A percentile compares a stretch with the other conserved stretches of the same genome.
Evolutionary conservation across 192 early-diverging fungal species (phyloP).

Genomic region (Umbelopsis isabellina): DNA sequence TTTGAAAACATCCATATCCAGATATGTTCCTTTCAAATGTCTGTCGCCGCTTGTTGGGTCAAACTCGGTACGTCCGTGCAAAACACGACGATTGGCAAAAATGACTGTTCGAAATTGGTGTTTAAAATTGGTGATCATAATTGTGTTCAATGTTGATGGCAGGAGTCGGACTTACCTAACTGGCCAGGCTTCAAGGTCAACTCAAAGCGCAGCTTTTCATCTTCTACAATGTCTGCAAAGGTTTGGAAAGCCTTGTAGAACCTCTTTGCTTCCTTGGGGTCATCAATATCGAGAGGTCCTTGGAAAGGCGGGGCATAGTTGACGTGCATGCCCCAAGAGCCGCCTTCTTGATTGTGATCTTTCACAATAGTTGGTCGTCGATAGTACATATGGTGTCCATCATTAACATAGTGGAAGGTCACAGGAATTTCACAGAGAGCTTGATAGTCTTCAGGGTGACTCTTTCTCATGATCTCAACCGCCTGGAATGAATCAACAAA

Average conservation of each 20-base stretch:
- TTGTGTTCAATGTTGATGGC: no score
- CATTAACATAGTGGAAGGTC: conserved; percentile 83
- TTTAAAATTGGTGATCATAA: not conserved
- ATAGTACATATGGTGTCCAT: conserved; percentile 74
- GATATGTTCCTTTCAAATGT: conserved; percentile 73
- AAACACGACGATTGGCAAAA: conserved; percentile 79
- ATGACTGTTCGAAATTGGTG: conserved; percentile 45
- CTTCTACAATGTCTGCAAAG: conserved; percentile 63
- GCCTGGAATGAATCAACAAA: conserved; percentile 79
- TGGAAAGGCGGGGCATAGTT: conserved; percentile 88
- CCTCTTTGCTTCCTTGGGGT: conserved; percentile 46
- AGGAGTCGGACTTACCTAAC: conserved; percentile 34
- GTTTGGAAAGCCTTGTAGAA: conserved; percentile 70
- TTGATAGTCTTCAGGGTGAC: conserved; percentile 62
- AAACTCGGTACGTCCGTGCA: conserved; percentile 79
- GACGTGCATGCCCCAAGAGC: conserved; percentile 54
- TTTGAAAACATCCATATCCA: conserved; percentile 61
- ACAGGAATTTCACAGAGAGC: conserved; percentile 61
- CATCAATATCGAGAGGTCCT: conserved; percentile 62
- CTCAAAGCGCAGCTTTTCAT: conserved; percentile 55
- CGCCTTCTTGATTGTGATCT: conserved; percentile 38
- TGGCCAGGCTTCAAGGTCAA: conserved; percentile 70
- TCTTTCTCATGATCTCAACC: conserved; percentile 58
- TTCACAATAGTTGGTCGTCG: conserved; percentile 67
- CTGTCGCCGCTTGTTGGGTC: conserved; percentile 71